Conservation (phyloP, 2,329 filamentous ascomycete species). For the Ilyonectria robusta region DNA sequence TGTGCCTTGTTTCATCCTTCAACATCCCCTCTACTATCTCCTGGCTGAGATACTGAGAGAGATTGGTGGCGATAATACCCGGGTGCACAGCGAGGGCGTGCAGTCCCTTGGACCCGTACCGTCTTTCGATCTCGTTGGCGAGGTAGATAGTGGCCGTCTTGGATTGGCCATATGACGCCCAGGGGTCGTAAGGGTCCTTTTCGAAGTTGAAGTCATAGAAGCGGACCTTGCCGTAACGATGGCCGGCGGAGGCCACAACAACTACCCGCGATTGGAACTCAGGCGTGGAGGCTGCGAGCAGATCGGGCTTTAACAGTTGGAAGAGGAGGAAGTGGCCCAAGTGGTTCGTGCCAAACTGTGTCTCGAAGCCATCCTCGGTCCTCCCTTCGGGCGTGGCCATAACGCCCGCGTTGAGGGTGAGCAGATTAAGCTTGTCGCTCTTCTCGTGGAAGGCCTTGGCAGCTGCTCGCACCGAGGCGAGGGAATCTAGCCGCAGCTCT, state of each 20-base stretch:
- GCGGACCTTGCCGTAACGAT: neutral
- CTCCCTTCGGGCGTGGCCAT: slow-evolving; percentile 2
- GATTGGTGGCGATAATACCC: neutral
- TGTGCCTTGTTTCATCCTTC: neutral
- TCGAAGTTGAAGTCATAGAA: no score
- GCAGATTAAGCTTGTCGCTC: neutral
- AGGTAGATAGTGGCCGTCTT: no score
- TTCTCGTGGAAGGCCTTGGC: neutral
- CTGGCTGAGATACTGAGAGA: neutral
- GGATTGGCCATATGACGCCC: no score
- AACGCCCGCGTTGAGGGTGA: neutral
- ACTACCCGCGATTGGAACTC: neutral
- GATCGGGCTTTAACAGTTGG: no score
- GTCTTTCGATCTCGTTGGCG: no score
- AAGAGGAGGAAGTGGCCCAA: slow-evolving; percentile 10
- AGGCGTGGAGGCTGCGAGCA: neutral
- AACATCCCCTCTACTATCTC: neutral
- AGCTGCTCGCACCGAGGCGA: neutral
- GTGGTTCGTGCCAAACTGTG: neutral
- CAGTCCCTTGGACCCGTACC: no score
- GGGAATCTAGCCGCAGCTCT: neutral
- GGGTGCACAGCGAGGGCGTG: slow-evolving; percentile 1
- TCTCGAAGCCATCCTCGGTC: slow-evolving; percentile 1
- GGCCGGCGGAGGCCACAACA: neutral
- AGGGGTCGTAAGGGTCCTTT: no score